Percentiles rank a stretch among this genome's conserved stretches.
Conservation (phyloP, 2,329 filamentous ascomycete species). For the Penicillium janthinellum region DNA sequence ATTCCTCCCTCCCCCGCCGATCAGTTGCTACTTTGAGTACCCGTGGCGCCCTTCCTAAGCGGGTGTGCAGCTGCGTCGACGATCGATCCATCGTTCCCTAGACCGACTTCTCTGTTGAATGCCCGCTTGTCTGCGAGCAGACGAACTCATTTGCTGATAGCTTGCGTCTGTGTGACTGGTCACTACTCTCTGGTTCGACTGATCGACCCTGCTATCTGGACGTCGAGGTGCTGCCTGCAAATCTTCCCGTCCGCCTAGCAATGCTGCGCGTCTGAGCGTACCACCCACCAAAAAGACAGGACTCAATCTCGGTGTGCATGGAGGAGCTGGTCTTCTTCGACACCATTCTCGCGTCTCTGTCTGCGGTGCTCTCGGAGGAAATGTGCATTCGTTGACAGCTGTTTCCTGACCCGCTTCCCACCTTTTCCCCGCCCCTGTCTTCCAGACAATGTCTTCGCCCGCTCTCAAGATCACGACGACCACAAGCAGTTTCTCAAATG, state of each 20-base stretch:
- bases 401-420: constrained; percentile 23
- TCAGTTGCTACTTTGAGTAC: constrained; percentile 22
- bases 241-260: constrained; percentile 17
- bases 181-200: not conserved
- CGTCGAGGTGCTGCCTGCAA: constrained; percentile 4
- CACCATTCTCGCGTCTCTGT: constrained; percentile 26
- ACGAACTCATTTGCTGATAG: not conserved
- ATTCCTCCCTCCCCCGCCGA: constrained; percentile 14
- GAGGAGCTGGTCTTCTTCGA: constrained; percentile 48
- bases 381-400: constrained; percentile 32
- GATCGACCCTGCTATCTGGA: not conserved
- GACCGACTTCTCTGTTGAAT: constrained; percentile 13
- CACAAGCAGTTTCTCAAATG: constrained; percentile 23
- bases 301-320: constrained; percentile 34
- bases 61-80: constrained; percentile 17
- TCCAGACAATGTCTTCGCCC: constrained; percentile 38
- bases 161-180: constrained; percentile 14
- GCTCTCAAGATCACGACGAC: constrained; percentile 20
- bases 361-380: constrained; percentile 27
- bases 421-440: constrained; percentile 6
- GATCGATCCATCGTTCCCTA: constrained; percentile 20
- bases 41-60: constrained; percentile 19
- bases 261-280: constrained; percentile 24
- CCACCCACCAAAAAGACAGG: constrained; percentile 1
- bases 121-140: constrained; percentile 5